Base-by-base conservation (phyloP, 164 flowering plant species). In the Umbilicus rupestris region DNA sequence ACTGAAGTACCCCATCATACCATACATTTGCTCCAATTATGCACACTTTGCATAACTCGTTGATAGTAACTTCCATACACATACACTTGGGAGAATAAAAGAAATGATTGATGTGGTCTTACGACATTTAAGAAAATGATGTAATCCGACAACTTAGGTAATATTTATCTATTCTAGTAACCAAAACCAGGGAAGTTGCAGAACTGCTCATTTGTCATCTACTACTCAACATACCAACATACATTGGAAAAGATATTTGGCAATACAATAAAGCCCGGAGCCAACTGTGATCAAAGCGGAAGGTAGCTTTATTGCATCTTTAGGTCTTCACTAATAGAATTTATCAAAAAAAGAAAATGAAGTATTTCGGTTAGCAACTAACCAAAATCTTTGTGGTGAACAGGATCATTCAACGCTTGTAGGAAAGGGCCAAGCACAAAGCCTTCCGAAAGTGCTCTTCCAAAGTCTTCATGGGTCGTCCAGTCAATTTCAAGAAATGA, bases 301-400 rank as follows among this genome's bases (percentile, higher is more conserved):
- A 22, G 57, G 22, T 20, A 20, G 14, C 14, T 24, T 30, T 55
- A 0, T 14, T 55, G 33, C 33, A 55, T 16, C 6, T 55, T 29
- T 26, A 24, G 33, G 22, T 26, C 5, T 24, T 52, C 8, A 55
- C 29, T 55, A 47, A 47, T n/a, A 26, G 55, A 47, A n/a, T 47
- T 47, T 22, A 47, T n/a, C 26, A n/a, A n/a, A 22, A 24, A 6
- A 47, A 47, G 60, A 15, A 55, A 26, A 55, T 8, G 28, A 24
- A 63, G 30, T n/a, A 42, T 59, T 33, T 20, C 62, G 26, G 55
- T 10, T 16, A 46, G 47, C 58, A 62, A 81, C 97, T 66, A 71
- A 95, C 99, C 99, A 79, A 95, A 95, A 73, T 92, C 94, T 77
- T 78, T 86, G 75, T 95, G 97, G 77, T 95, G 96, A 62, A 85